Conservation (phyloP, 176 grass and related monocot genomes). For the Eremochloa ophiuroides region DNA sequence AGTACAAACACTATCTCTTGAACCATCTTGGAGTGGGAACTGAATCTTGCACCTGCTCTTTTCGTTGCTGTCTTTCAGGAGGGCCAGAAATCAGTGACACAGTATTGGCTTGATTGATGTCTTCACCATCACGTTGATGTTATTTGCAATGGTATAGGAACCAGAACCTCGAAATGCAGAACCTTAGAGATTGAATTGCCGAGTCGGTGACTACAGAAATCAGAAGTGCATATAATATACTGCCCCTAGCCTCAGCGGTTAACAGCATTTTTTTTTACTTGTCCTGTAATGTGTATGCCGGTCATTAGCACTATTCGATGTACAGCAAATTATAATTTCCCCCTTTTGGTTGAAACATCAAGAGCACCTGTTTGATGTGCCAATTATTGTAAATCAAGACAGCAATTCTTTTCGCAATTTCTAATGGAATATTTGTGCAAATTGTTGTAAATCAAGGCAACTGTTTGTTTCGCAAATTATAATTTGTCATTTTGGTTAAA, state of each 20-base stretch:
- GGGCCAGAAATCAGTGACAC: neutral
- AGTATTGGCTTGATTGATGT: neutral
- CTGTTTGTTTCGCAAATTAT: too few relatives aligned
- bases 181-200: neutral
- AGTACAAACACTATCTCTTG: neutral
- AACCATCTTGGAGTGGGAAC: neutral
- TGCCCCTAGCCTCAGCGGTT: neutral
- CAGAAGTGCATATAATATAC: neutral
- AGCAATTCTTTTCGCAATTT: neutral
- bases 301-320: neutral
- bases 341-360: neutral
- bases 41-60: neutral
- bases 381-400: neutral
- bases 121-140: slow-evolving; percentile 1
- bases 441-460: too few relatives aligned
- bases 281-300: neutral
- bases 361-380: neutral
- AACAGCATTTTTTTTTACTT: neutral
- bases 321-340: neutral
- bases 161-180: neutral
- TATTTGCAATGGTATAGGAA: neutral
- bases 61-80: slow-evolving; percentile 2
- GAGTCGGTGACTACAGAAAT: neutral
- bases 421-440: neutral
- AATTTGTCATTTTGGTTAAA: too few relatives aligned